phyloP scores from a whole-genome alignment of 139 green algal species.

The Trebouxia sp. region DNA sequence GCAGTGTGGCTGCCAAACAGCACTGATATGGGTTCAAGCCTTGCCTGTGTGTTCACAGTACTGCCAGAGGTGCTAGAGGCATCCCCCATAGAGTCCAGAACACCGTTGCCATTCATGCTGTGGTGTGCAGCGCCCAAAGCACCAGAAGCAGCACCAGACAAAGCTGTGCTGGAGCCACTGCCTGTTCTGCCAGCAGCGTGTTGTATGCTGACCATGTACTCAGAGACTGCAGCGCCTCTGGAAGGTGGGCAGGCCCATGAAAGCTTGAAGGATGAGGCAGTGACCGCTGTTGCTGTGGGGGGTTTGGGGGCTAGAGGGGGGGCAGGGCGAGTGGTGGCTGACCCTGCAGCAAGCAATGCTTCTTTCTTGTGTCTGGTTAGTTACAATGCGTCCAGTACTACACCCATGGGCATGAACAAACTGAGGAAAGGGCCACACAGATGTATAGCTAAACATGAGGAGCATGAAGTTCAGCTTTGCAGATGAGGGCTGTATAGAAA shows the following conservation, averaged over 20 bases:
- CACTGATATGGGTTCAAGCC: too few species aligned
- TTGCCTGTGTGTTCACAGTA: background rate
- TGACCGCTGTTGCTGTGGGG: background rate
- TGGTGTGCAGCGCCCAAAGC: background rate
- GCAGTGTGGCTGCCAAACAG: too few species aligned
- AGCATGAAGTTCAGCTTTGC: too few species aligned
- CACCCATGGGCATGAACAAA: too few species aligned
- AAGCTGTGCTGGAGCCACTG: background rate
- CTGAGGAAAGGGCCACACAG: too few species aligned
- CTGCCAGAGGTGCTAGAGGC: constrained; percentile 9
- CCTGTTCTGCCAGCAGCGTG: background rate
- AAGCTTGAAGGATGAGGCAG: constrained; percentile 16
- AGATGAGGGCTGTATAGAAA: too few species aligned
- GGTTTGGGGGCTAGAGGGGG: background rate
- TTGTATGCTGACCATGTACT: constrained; percentile 8
- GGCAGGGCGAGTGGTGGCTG: constrained; percentile 14
- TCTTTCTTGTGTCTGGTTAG: background rate
- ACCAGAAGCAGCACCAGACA: background rate
- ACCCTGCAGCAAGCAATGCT: background rate
- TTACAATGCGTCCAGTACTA: too few species aligned
- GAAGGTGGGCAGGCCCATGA: constrained; percentile 1
- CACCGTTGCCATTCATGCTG: background rate
- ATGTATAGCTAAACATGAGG: too few species aligned
- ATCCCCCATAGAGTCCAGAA: background rate
- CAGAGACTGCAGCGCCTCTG: background rate